Evolutionary conservation across 148 eudicot genomes (phyloP).

Genomic region (Rheum nobile): DNA sequence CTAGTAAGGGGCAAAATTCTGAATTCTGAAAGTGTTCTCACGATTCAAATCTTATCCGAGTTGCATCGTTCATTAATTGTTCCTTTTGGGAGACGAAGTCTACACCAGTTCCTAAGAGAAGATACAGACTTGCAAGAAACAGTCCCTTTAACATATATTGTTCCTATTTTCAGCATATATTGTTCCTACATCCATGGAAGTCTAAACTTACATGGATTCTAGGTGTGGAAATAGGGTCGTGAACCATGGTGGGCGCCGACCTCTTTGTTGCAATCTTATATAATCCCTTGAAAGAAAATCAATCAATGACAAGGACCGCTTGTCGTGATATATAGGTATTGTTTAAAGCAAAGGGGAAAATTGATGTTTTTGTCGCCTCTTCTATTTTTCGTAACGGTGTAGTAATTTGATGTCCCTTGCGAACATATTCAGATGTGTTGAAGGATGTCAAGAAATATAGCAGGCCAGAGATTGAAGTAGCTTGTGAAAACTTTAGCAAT

Average conservation of each 20-base stretch:
- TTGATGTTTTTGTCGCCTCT: not conserved
- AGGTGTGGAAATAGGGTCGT: constrained; percentile 68
- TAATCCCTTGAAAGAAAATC: constrained; percentile 88
- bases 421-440: constrained; percentile 59
- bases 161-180: too few species aligned
- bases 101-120: too few species aligned
- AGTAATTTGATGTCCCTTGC: not conserved
- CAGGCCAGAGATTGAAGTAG: constrained; percentile 89
- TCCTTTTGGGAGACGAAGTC: too few species aligned
- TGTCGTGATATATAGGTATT: constrained; percentile 48
- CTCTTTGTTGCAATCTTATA: constrained; percentile 37
- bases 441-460: constrained; percentile 53
- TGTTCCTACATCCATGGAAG: too few species aligned
- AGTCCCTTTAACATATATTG: too few species aligned
- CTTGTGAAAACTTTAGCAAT: constrained; percentile 98
- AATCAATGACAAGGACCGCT: constrained; percentile 46
- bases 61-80: too few species aligned
- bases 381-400: not conserved
- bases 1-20: too few species aligned
- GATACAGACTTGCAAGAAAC: too few species aligned
- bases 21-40: too few species aligned
- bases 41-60: too few species aligned
- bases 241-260: constrained; percentile 52
- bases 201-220: constrained; percentile 72
- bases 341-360: not conserved